Evolutionary conservation across 768 basidiomycete species (phyloP).

Genomic region (Phanerodontia chrysosporium): DNA sequence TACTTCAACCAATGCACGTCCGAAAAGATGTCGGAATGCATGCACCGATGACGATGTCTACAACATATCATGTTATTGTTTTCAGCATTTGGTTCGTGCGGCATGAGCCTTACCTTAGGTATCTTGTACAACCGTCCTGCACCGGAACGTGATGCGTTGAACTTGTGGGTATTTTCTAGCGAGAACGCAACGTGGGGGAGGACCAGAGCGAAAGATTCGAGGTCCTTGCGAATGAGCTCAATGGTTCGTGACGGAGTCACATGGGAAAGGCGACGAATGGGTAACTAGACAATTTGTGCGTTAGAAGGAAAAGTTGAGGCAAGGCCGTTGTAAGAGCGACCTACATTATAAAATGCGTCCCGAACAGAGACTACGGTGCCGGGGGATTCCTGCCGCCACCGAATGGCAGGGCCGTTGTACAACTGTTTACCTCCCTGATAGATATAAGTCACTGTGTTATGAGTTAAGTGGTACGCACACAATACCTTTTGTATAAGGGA

Average conservation of each 20-base stretch:
- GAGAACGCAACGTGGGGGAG: constrained; percentile 69
- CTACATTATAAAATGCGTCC: constrained; percentile 87
- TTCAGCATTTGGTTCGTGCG: too few relatives aligned
- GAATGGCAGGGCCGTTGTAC: constrained; percentile 68
- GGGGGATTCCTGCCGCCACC: constrained; percentile 66
- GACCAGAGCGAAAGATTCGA: constrained; percentile 70
- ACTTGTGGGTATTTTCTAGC: constrained; percentile 50
- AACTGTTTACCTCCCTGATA: constrained; percentile 59
- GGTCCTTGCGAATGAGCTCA: constrained; percentile 63
- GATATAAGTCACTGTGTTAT: too few relatives aligned
- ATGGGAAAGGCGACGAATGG: constrained; percentile 75
- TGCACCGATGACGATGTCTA: constrained; percentile 63
- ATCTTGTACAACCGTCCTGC: constrained; percentile 53
- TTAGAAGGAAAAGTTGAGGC: neutral
- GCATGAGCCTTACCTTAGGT: constrained; percentile 74
- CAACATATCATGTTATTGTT: too few relatives aligned
- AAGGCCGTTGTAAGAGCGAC: constrained; percentile 22
- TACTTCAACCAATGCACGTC: constrained; percentile 68
- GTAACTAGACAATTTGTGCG: constrained; percentile 47
- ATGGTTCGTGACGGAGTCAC: constrained; percentile 53
- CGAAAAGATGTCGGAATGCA: constrained; percentile 72
- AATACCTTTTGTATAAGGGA: constrained; percentile 74
- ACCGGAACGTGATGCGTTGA: constrained; percentile 30
- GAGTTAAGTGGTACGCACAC: too few relatives aligned
- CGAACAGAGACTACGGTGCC: constrained; percentile 84